Conservation (phyloP, 1,284 basidiomycete species). For the Fomitopsis pinicola region DNA sequence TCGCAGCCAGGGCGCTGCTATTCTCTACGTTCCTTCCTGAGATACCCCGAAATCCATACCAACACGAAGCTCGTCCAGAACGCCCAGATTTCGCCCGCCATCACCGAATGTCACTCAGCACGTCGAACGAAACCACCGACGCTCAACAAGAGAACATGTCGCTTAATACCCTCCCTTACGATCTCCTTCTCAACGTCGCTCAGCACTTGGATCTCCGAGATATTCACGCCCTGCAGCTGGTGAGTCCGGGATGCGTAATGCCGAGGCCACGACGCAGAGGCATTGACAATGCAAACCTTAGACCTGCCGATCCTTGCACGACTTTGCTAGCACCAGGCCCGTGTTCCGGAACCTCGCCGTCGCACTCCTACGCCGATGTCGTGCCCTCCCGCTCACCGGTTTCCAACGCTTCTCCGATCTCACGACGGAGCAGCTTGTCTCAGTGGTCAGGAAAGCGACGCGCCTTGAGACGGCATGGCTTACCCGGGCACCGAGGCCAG, state of each 20-base stretch:
- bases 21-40: neutral
- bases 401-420: constrained; percentile 65
- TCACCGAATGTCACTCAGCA: neutral
- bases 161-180: constrained; percentile 56
- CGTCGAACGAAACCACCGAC: constrained; percentile 10
- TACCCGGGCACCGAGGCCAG: constrained; percentile 51
- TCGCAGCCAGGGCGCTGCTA: neutral
- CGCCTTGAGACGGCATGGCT: constrained; percentile 61
- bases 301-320: constrained; percentile 57
- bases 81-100: neutral
- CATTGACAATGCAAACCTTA: constrained; percentile 20
- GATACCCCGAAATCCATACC: neutral
- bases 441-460: constrained; percentile 55
- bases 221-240: constrained; percentile 52
- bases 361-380: constrained; percentile 56
- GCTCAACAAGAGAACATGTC: constrained; percentile 19
- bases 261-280: neutral
- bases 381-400: constrained; percentile 61
- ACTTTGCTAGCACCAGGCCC: constrained; percentile 56
- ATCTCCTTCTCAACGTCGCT: constrained; percentile 63
- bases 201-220: constrained; percentile 54
- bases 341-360: constrained; percentile 62
- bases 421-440: constrained; percentile 51
- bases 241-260: constrained; percentile 31
- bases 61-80: neutral